Evolutionary conservation across 1,139 yeast species (phyloP), one percentile per base, ranked within the genome.

Genomic region (Pichia sp.): DNA sequence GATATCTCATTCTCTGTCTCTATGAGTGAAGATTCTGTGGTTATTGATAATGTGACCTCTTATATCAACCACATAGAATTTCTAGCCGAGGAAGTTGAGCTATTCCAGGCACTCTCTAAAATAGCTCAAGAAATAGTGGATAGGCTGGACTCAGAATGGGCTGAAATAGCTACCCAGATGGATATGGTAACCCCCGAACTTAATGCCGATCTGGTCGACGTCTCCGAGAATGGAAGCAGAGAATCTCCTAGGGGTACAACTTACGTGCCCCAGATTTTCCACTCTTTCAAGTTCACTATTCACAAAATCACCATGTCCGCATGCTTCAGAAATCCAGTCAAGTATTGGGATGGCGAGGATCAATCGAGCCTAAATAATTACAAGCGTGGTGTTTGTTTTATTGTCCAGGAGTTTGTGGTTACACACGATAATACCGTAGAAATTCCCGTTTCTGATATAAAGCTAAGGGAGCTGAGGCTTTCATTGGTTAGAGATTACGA

Each of bases 271-370:
- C 28, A 23, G 14, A 20, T 41, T 20, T 21, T 51, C 20, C 39
- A 40, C 18, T 13, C 29, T 13, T 19, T 49, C 4, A 35, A 38
- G 4, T 37, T 50, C 7, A 28, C 31, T 2, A 27, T 55, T 16
- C 37, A 43, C 17, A 27, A 32, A 6, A 16, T 52, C 15, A 47
- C 37, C n/a, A 30, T 54, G 15, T 36, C 46, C 6, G 37, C 55
- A 3, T 52, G 58, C 29, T 56, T 55, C 29, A 22, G 30, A 13
- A 52, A 45, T 31, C 59, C 59, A 4, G 46, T 55, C 5, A 44
- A 45, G 27, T 53, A 45, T 34, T 55, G 48, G 39, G 46, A 45
- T 30, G 50, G 49, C 5, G 42, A 41, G n/a, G 58, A 52, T 34
- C 56, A 54, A 35, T 34, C 54, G 1, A 47, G 44, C 12, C 23